A percentile compares a stretch with the other conserved stretches of the same genome.
Conservation (phyloP, 805 yeast genomes). For the Saturnispora galanensis region DNA sequence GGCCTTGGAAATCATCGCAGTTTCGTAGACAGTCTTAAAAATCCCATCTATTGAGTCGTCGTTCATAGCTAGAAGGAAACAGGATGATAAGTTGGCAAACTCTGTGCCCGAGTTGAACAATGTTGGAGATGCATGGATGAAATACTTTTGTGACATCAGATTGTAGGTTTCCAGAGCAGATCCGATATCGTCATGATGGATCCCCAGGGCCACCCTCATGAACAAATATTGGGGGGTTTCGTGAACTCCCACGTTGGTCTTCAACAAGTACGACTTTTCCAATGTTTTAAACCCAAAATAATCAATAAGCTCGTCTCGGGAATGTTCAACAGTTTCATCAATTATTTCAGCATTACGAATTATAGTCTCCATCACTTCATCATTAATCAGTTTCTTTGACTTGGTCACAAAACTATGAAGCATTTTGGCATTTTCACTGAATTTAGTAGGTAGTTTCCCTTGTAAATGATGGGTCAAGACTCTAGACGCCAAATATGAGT, state of each 20-base stretch:
- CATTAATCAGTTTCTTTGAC: slow-evolving; percentile 2
- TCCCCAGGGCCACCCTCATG: slow-evolving; percentile 87
- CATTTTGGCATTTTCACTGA: slow-evolving; percentile 59
- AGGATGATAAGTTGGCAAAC: slow-evolving; percentile 76
- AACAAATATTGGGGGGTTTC: slow-evolving; percentile 90
- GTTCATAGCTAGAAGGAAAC: slow-evolving; percentile 84
- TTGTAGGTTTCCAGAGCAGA: slow-evolving; percentile 74
- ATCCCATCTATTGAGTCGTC: slow-evolving; percentile 96
- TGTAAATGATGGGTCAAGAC: slow-evolving; percentile 78
- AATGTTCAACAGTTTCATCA: slow-evolving; percentile 28
- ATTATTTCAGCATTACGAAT: slow-evolving; percentile 54
- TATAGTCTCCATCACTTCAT: slow-evolving; percentile 40
- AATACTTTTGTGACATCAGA: slow-evolving; percentile 76
- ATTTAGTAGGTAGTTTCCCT: slow-evolving; percentile 69
- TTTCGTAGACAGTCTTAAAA: slow-evolving; percentile 75
- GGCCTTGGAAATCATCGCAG: slow-evolving; percentile 85
- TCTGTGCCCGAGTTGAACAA: slow-evolving; percentile 90
- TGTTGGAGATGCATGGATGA: slow-evolving; percentile 94
- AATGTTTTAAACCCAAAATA: slow-evolving; percentile 91
- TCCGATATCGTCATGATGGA: slow-evolving; percentile 62
- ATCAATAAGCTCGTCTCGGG: slow-evolving; percentile 62
- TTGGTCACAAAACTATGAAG: slow-evolving; percentile 36
- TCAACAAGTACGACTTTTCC: slow-evolving; percentile 73
- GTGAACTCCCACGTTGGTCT: slow-evolving; percentile 52
- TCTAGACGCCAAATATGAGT: slow-evolving; percentile 85